A percentile compares a stretch with the other conserved stretches of the same genome.
Conservation (phyloP, 257 asterid genomes). For the Solanum lignicaule region DNA sequence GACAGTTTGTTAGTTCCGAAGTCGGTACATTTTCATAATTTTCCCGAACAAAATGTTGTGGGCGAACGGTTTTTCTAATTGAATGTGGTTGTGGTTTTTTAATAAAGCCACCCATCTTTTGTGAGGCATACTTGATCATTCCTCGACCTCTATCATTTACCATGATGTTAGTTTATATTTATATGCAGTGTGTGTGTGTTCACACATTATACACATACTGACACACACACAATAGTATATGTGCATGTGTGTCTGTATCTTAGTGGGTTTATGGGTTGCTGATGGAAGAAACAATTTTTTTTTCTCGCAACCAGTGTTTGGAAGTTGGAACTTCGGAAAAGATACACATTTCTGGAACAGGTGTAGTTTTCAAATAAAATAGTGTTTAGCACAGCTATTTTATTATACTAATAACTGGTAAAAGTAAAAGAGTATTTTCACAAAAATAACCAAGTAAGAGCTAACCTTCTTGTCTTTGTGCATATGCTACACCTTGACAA, state of each 20-base stretch:
- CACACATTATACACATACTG: neutral
- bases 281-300: neutral
- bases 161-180: neutral
- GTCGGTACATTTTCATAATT: neutral
- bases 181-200: neutral
- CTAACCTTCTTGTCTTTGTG: neutral
- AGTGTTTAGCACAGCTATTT: neutral
- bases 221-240: neutral
- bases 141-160: neutral
- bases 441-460: neutral
- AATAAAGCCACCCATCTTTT: neutral
- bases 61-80: neutral
- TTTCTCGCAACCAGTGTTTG: neutral
- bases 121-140: neutral
- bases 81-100: neutral
- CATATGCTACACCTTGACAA: neutral
- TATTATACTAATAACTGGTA: neutral
- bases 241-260: neutral
- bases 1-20: neutral
- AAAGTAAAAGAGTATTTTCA: neutral
- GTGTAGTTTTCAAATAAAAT: neutral
- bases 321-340: neutral
- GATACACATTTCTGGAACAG: neutral
- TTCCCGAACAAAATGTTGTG: neutral
- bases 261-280: neutral